A percentile compares a stretch with the other conserved stretches of the same genome.
Conservation (phyloP, 2,329 filamentous ascomycete species). For the Ophiostoma ulmi region DNA sequence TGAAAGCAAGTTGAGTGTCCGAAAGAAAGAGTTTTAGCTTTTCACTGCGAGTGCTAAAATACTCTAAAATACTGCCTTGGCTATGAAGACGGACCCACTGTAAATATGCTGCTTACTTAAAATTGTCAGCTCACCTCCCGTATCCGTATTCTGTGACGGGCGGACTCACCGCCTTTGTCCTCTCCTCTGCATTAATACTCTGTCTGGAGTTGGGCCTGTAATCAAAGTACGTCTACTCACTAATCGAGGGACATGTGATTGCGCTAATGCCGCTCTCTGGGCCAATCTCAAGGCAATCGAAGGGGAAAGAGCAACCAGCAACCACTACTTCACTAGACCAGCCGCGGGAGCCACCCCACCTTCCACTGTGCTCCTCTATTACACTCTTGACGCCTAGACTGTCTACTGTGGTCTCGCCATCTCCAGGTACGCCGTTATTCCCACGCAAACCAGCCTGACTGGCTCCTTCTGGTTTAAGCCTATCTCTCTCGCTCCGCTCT, state of each 20-base stretch:
- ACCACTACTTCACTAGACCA: neutral
- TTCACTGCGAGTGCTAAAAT: neutral
- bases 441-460: neutral
- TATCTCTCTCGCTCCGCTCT: conserved; percentile 6
- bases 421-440: neutral
- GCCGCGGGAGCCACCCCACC: neutral
- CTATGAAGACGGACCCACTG: neutral
- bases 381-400: neutral
- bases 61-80: neutral
- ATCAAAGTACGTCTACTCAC: neutral
- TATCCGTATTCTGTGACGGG: conserved; percentile 3
- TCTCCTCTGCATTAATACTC: neutral
- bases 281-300: neutral
- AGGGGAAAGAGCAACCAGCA: neutral
- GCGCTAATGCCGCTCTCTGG: neutral
- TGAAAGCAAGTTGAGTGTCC: no score
- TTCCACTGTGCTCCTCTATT: neutral
- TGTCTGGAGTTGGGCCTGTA: no score
- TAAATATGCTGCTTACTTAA: neutral
- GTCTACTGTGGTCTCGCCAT: neutral
- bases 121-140: neutral
- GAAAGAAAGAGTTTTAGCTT: neutral
- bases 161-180: neutral
- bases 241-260: neutral
- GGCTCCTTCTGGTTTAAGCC: neutral